phyloP scores from a whole-genome alignment of 345 rosid species.

The Brassica napus region DNA sequence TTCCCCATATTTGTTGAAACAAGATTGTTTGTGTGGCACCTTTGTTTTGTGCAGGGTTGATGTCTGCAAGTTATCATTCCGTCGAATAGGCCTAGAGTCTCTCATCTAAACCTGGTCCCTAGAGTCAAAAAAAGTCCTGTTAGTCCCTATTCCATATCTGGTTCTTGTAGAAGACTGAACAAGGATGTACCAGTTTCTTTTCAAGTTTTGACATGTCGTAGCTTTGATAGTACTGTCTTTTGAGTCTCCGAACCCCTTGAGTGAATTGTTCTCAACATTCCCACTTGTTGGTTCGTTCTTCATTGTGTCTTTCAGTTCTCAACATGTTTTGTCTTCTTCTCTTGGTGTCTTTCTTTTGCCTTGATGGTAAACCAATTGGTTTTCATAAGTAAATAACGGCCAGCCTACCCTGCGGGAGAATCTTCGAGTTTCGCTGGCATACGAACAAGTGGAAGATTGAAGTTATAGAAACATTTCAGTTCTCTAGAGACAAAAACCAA shows the following conservation, averaged over 20 bases:
- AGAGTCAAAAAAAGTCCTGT: conserved; percentile 34
- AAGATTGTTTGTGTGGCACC: conserved; percentile 15
- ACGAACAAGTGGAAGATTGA: conserved; percentile 37
- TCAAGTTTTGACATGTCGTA: conserved; percentile 38
- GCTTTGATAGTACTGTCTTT: conserved; percentile 40
- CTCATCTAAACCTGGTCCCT: conserved; percentile 29
- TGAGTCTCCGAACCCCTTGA: conserved; percentile 44
- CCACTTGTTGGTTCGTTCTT: conserved; percentile 39
- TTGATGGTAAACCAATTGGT: conserved; percentile 44
- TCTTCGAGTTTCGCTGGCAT: conserved; percentile 23
- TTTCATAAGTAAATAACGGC: conserved; percentile 54
- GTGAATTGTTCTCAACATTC: conserved; percentile 38
- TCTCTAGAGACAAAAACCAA: conserved; percentile 48
- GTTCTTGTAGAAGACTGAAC: conserved; percentile 47
- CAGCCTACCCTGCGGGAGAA: conserved; percentile 46
- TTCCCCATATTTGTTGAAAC: neutral
- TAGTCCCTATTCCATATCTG: conserved; percentile 33
- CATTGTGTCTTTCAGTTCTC: conserved; percentile 26
- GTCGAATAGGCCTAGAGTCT: conserved; percentile 42
- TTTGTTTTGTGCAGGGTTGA: conserved; percentile 54
- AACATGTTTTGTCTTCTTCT: conserved; percentile 47
- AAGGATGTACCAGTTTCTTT: conserved; percentile 34
- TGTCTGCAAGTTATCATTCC: conserved; percentile 50
- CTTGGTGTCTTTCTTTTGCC: conserved; percentile 39
- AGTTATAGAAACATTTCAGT: conserved; percentile 45